Conservation (phyloP, 768 basidiomycete genomes). For the Filobasidium wieringae region DNA sequence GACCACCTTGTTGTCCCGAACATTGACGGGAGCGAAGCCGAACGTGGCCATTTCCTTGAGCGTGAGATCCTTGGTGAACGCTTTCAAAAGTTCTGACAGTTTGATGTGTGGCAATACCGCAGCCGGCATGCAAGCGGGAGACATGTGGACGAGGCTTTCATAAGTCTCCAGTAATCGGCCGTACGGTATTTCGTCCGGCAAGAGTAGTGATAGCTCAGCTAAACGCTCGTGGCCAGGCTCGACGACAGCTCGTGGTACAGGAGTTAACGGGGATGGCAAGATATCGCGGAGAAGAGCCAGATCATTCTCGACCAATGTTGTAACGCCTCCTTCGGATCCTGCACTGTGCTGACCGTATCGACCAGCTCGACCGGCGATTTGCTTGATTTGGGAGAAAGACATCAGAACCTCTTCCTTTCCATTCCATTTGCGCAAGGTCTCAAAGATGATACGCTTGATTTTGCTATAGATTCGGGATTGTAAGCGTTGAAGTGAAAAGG, state of each 20-base stretch:
- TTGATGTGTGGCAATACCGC: constrained; percentile 11
- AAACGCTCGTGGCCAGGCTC: constrained; percentile 27
- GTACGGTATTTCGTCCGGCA: constrained; percentile 36
- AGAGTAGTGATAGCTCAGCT: constrained; percentile 27
- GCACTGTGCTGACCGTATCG: constrained; percentile 59
- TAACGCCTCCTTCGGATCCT: constrained; percentile 51
- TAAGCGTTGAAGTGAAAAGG: background rate
- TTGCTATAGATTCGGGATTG: constrained; percentile 48
- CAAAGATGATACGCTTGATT: constrained; percentile 78
- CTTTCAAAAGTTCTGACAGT: constrained; percentile 32
- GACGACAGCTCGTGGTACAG: constrained; percentile 50
- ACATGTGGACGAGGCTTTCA: constrained; percentile 26
- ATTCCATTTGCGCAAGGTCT: constrained; percentile 55
- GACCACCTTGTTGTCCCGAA: constrained; percentile 30
- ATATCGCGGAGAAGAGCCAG: constrained; percentile 51
- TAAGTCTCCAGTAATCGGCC: constrained; percentile 36
- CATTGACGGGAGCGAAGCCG: constrained; percentile 36
- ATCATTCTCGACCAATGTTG: constrained; percentile 56
- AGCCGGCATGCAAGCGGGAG: constrained; percentile 29
- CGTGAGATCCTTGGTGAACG: constrained; percentile 25
- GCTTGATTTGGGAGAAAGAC: constrained; percentile 69
- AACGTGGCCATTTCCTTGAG: constrained; percentile 37
- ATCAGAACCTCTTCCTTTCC: constrained; percentile 45
- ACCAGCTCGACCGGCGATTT: constrained; percentile 88
- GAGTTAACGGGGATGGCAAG: constrained; percentile 46